Base-by-base conservation (phyloP, 192 early-diverging fungal species). In the Diversispora eburnea region DNA sequence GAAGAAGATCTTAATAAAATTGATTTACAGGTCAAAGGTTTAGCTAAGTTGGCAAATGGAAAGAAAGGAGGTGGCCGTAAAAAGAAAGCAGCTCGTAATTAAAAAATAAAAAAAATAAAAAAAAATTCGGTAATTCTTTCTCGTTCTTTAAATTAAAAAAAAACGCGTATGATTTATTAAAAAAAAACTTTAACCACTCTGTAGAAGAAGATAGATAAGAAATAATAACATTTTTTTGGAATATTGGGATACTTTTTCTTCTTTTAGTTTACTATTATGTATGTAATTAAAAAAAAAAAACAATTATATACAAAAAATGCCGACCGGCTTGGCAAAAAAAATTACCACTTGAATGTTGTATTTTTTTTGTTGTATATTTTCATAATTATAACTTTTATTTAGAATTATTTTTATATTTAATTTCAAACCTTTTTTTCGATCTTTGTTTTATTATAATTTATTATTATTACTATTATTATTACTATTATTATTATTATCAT, bases 261-360 rank as follows among this genome's bases (percentile, higher is more conserved):
- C 39, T 43, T 39, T 63, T 17, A 42, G 33, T 63, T 42, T 63
- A 41, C 12, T 39, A 20, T 39, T 12, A 9, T 39, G 4, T 10
- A 41, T 12, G 39, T 33, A 39, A 5, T 39, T 60, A 59, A 13
- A 60, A 39, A 39, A 60, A 33, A 8, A 33, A 33, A 42, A 62
- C 42, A 62, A 17, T 42, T 41, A 17, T 41, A 42, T 42, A 62
- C 15, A 43, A 42, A 45, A 63, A 63, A 45, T 63, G 61, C 61
- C 61, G 61, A 63, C 61, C 61, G 61, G 61, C 42, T 63, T 63
- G 61, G 61, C 61, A 63, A 63, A 63, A 45, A 52, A 52, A 52
- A 52, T 52, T 52, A 52, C 51, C 51, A 17, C 17, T 52, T 17
- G 51, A 17, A 17, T 9, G 51, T 52, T 17, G 51, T 52, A 17